A percentile compares a stretch with the other conserved stretches of the same genome.
phyloP scores from a whole-genome alignment of 257 asterid genomes.

The Thymus mandschuricus region DNA sequence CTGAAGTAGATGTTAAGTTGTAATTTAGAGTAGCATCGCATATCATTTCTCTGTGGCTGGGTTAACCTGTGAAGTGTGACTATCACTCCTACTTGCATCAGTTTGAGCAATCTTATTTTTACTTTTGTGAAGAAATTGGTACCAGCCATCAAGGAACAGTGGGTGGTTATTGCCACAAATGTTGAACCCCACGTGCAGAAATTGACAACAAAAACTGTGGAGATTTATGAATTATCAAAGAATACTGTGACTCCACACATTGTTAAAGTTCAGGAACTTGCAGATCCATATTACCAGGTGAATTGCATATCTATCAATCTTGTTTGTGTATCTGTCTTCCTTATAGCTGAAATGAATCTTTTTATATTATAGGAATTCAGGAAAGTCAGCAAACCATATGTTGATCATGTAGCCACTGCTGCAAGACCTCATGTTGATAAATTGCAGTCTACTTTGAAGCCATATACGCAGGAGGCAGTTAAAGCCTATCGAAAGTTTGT shows the following conservation, averaged over 20 bases:
- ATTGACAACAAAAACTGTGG: slow-evolving; percentile 59
- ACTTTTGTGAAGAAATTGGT: slow-evolving; percentile 66
- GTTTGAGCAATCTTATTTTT: slow-evolving; percentile 20
- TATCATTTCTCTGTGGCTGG: neutral
- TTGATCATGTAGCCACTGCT: slow-evolving; percentile 83
- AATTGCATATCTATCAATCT: slow-evolving; percentile 15
- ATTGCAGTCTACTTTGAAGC: slow-evolving; percentile 54
- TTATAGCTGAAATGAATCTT: slow-evolving; percentile 28
- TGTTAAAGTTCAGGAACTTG: slow-evolving; percentile 67
- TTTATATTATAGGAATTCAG: slow-evolving; percentile 61
- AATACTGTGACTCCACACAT: slow-evolving; percentile 65
- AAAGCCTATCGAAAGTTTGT: slow-evolving; percentile 73
- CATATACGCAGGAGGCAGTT: slow-evolving; percentile 62
- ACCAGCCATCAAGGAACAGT: slow-evolving; percentile 75
- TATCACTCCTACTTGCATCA: slow-evolving; percentile 5
- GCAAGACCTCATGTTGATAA: slow-evolving; percentile 85
- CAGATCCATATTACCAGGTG: slow-evolving; percentile 82
- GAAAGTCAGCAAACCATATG: slow-evolving; percentile 75
- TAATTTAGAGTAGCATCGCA: neutral
- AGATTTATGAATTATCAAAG: slow-evolving; percentile 66
- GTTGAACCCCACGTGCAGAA: slow-evolving; percentile 71
- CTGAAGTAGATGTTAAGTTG: slow-evolving; percentile 6
- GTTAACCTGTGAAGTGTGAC: slow-evolving; percentile 5
- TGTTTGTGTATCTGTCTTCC: slow-evolving; percentile 23
- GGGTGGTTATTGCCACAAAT: slow-evolving; percentile 63